These are phyloP conservation scores for Chlorophyllum brunneum DNA, from an alignment of 768 basidiomycete genomes.

Conservation along the genomic window DNA sequence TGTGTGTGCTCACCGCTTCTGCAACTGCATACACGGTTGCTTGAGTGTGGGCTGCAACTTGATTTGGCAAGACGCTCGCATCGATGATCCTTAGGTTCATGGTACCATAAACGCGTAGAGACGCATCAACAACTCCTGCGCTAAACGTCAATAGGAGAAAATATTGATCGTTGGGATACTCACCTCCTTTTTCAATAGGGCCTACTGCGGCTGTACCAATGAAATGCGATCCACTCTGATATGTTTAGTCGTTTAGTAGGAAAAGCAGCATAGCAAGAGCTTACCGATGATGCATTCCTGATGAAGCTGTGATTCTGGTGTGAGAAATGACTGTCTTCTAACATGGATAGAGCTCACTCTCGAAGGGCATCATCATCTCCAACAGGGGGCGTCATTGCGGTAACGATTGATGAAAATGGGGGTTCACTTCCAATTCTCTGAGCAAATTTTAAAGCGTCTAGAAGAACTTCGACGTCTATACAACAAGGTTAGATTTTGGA, in stretches of 20 bases:
- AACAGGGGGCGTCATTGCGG: neutral
- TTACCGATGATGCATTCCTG: too few relatives aligned
- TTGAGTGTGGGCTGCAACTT: constrained; percentile 44
- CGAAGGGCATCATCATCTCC: neutral
- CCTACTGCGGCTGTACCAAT: constrained; percentile 12
- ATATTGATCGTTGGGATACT: constrained; percentile 3
- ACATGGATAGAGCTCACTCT: neutral
- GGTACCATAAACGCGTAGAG: constrained; percentile 52
- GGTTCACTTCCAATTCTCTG: neutral
- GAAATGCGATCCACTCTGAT: neutral
- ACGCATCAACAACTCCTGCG: constrained; percentile 43
- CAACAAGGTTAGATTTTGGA: neutral
- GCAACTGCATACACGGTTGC: constrained; percentile 49
- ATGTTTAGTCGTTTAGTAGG: too few relatives aligned
- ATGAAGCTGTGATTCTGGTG: neutral
- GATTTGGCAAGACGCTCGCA: constrained; percentile 48
- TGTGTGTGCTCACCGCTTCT: constrained; percentile 35
- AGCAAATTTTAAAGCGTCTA: neutral
- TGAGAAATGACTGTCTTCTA: neutral
- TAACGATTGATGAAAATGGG: neutral
- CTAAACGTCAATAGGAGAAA: neutral
- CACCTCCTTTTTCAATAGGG: constrained; percentile 12
- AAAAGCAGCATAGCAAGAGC: too few relatives aligned
- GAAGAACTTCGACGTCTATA: neutral
- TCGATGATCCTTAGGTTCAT: constrained; percentile 53